These are phyloP conservation scores for Cladophialophora exuberans DNA, from an alignment of 2,329 filamentous ascomycete species.

Conservation along the genomic window DNA sequence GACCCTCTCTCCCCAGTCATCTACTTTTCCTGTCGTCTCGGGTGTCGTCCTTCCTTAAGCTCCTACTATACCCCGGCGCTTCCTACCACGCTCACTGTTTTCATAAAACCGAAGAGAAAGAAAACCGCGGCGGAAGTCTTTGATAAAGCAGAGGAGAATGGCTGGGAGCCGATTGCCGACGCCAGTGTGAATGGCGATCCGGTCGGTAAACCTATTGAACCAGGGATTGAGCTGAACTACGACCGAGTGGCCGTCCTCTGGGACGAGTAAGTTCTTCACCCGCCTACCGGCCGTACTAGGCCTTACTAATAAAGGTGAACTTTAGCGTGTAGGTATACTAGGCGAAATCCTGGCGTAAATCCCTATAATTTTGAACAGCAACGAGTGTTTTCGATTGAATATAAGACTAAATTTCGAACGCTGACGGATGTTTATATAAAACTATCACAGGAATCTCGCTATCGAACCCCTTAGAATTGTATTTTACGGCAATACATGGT, in stretches of 20 bases:
- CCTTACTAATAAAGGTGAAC: slow-evolving; percentile 18
- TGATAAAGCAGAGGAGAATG: slow-evolving; percentile 31
- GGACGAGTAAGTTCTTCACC: slow-evolving; percentile 26
- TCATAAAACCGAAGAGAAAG: slow-evolving; percentile 50
- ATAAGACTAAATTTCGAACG: too few relatives aligned
- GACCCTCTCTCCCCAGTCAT: slow-evolving; percentile 18
- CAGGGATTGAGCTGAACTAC: slow-evolving; percentile 32
- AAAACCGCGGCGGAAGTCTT: slow-evolving; percentile 49
- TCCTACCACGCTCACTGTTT: slow-evolving; percentile 31
- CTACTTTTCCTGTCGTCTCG: slow-evolving; percentile 24
- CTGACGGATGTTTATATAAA: too few relatives aligned
- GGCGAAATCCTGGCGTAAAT: slow-evolving; percentile 29
- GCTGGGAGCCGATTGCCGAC: slow-evolving; percentile 16
- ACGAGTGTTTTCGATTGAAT: too few relatives aligned
- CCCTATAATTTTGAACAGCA: slow-evolving; percentile 28
- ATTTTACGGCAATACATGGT: too few relatives aligned
- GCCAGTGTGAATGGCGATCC: slow-evolving; percentile 30
- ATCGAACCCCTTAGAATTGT: too few relatives aligned
- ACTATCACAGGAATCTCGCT: too few relatives aligned
- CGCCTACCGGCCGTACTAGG: slow-evolving; percentile 12
- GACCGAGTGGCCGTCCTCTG: slow-evolving; percentile 27
- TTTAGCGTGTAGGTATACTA: slow-evolving; percentile 27
- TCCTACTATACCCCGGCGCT: slow-evolving; percentile 6
- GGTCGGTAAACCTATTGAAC: slow-evolving; percentile 30
- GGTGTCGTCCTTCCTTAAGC: slow-evolving; percentile 15